These are phyloP conservation scores for Candida andamanensis DNA, from an alignment of 805 yeast species.

Conservation along the genomic window DNA sequence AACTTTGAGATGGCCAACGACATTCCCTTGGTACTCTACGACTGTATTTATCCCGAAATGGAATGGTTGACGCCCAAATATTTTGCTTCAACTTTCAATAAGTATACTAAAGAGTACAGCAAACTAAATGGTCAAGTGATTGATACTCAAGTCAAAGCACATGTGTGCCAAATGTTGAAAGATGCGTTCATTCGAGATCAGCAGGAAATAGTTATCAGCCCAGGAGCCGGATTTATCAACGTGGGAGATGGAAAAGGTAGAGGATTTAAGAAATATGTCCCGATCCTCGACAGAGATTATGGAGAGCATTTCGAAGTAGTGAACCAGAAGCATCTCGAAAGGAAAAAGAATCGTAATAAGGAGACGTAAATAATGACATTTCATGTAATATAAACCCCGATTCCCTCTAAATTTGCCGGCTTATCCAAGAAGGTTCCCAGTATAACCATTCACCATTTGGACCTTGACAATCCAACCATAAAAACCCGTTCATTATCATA, in stretches of 20 bases:
- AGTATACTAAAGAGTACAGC: conserved; percentile 37
- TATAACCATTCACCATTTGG: conserved; percentile 13
- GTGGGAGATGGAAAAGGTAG: conserved; percentile 79
- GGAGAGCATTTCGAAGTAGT: conserved; percentile 64
- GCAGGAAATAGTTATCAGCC: conserved; percentile 8
- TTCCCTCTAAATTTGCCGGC: conserved; percentile 7
- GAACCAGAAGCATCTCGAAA: conserved; percentile 54
- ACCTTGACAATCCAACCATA: conserved; percentile 74
- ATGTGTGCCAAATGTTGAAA: conserved; percentile 48
- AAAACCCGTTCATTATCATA: conserved; percentile 73
- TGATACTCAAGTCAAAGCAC: conserved; percentile 53
- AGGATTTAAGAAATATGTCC: conserved; percentile 50
- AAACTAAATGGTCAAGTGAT: conserved; percentile 47
- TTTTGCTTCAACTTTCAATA: conserved; percentile 20
- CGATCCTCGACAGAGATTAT: conserved; percentile 50
- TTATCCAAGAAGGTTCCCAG: conserved; percentile 64
- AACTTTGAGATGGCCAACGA: conserved; percentile 86
- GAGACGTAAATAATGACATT: not conserved
- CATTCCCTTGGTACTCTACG: conserved; percentile 78
- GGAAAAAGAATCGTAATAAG: conserved; percentile 19
- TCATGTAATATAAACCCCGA: too few relatives aligned
- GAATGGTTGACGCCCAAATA: conserved; percentile 54
- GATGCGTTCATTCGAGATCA: conserved; percentile 21
- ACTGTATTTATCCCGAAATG: conserved; percentile 69
- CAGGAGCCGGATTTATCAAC: conserved; percentile 39